Evolutionary conservation across 108 stramenopile species (phyloP).

Genomic region (Schizochytrium sp.): DNA sequence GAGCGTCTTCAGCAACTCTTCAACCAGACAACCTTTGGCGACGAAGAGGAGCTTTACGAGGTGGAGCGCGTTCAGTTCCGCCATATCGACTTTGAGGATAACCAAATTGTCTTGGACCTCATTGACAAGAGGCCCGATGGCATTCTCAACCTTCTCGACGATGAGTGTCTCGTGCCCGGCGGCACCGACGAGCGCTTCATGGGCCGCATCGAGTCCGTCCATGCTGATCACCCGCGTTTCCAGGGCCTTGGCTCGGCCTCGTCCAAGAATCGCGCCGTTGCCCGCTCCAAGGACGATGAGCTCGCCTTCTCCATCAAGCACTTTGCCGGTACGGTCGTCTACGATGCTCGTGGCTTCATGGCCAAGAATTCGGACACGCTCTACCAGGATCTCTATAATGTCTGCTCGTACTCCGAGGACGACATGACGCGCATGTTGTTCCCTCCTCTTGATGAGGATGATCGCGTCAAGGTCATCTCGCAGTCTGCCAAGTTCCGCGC

Average conservation of each 20-base stretch:
- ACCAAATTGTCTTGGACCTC: constrained; percentile 74
- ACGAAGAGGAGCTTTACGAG: constrained; percentile 72
- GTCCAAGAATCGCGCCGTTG: neutral
- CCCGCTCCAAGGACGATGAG: constrained; percentile 29
- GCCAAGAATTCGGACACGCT: constrained; percentile 84
- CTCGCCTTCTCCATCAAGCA: constrained; percentile 65
- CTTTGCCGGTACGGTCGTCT: constrained; percentile 74
- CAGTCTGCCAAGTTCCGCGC: neutral
- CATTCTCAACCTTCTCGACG: constrained; percentile 80
- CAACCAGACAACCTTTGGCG: constrained; percentile 75
- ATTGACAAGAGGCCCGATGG: constrained; percentile 65
- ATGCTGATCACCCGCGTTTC: constrained; percentile 10
- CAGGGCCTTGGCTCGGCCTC: neutral
- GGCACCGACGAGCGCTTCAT: constrained; percentile 43
- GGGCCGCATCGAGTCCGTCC: neutral
- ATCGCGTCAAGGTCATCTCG: constrained; percentile 24
- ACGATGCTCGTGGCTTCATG: constrained; percentile 61
- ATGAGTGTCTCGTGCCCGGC: constrained; percentile 67
- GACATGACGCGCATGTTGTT: neutral
- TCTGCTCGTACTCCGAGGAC: constrained; percentile 26
- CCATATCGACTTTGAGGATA: constrained; percentile 66
- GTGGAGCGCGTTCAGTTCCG: constrained; percentile 46
- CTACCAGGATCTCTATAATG: constrained; percentile 69
- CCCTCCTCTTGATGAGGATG: neutral
- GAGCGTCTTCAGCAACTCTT: constrained; percentile 84